These are phyloP conservation scores for Bruguiera sexangula DNA, from an alignment of 345 rosid genomes.

Conservation along the genomic window DNA sequence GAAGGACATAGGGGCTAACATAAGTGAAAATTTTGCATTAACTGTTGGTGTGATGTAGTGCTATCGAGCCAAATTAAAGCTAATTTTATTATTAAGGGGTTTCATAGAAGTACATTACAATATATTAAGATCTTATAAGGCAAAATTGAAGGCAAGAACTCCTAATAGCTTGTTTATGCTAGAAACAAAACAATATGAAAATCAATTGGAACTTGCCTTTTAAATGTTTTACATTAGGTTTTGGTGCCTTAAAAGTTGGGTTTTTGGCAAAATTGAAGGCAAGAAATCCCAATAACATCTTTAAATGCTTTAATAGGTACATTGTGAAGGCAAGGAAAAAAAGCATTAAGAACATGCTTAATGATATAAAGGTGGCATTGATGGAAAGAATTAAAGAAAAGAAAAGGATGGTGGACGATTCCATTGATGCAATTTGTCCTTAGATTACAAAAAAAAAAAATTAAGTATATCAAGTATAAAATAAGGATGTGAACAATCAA, in stretches of 20 bases:
- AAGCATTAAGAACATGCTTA: not conserved
- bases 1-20: not conserved
- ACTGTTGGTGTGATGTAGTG: too few species aligned
- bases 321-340: not conserved
- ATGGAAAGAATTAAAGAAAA: not conserved
- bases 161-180: too few species aligned
- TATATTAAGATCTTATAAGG: too few species aligned
- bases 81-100: too few species aligned
- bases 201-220: not conserved
- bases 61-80: too few species aligned
- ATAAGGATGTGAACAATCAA: too few species aligned
- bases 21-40: not conserved
- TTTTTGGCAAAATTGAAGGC: not conserved
- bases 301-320: not conserved
- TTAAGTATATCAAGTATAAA: not conserved
- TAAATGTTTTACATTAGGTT: not conserved
- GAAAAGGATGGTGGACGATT: too few species aligned
- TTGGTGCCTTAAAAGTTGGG: not conserved
- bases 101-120: too few species aligned
- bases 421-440: too few species aligned
- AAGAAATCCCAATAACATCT: not conserved
- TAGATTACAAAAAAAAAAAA: not conserved
- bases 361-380: not conserved
- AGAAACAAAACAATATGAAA: too few species aligned
- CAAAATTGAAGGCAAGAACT: too few species aligned